Evolutionary conservation across 495 filamentous ascomycete genomes (phyloP).

Genomic region (Talaromyces stipitatus): DNA sequence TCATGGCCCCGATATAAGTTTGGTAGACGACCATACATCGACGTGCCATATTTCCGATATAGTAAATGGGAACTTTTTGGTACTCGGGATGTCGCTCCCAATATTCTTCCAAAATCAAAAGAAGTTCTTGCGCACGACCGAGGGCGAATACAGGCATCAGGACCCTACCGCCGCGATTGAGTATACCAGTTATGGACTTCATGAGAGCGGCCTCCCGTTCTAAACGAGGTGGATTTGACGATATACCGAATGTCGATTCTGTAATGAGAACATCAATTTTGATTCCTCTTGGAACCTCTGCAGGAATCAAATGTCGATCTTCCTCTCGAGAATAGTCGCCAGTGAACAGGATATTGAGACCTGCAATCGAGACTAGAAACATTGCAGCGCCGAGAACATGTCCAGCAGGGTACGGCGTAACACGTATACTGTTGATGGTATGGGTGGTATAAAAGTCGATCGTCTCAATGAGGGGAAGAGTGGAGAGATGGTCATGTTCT

Average conservation of each 20-base stretch:
- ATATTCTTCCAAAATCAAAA: slow-evolving; percentile 94
- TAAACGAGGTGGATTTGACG: slow-evolving; percentile 76
- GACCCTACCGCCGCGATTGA: slow-evolving; percentile 86
- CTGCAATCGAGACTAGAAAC: slow-evolving; percentile 95
- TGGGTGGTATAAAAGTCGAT: slow-evolving; percentile 98
- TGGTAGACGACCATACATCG: slow-evolving; percentile 99
- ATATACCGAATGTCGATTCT: slow-evolving; percentile 93
- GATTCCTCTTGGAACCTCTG: slow-evolving; percentile 72
- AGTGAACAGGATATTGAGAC: slow-evolving; percentile 92
- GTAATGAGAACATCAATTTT: slow-evolving; percentile 95
- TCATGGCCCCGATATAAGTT: slow-evolving; percentile 96
- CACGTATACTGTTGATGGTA: slow-evolving; percentile 89
- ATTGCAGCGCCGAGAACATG: slow-evolving; percentile 98
- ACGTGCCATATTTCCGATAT: slow-evolving; percentile 84
- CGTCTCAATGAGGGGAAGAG: slow-evolving; percentile 87
- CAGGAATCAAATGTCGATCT: slow-evolving; percentile 89
- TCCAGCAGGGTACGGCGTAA: slow-evolving; percentile 93
- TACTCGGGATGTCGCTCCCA: slow-evolving; percentile 81
- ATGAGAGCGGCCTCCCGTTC: slow-evolving; percentile 90
- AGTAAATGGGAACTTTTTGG: slow-evolving; percentile 91
- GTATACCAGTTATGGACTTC: slow-evolving; percentile 84
- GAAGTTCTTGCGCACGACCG: slow-evolving; percentile 84
- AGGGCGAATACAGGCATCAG: slow-evolving; percentile 94
- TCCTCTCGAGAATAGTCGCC: slow-evolving; percentile 94
- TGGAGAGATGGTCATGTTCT: slow-evolving; percentile 87